Conservation (phyloP, 2,329 filamentous ascomycete genomes). For the Periconia sp. region DNA sequence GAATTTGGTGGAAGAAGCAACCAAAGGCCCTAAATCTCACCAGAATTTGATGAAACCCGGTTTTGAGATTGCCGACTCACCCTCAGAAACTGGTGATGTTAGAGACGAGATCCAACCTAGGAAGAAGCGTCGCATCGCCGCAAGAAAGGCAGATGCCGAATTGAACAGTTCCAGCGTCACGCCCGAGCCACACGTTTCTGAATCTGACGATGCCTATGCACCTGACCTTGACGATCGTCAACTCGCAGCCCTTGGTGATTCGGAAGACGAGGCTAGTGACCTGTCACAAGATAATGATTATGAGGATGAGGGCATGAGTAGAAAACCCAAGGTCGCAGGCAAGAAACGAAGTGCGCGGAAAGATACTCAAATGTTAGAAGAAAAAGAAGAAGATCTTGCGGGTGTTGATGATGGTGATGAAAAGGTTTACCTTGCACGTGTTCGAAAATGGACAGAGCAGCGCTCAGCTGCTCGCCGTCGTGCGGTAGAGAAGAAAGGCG, state of each 20-base stretch:
- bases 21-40: slow-evolving; percentile 47
- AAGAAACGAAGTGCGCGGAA: slow-evolving; percentile 33
- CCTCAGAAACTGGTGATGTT: slow-evolving; percentile 32
- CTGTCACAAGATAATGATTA: slow-evolving; percentile 42
- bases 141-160: slow-evolving; percentile 8
- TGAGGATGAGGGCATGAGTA: slow-evolving; percentile 40
- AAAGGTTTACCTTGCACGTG: slow-evolving; percentile 70
- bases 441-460: slow-evolving; percentile 73
- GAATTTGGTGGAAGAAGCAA: slow-evolving; percentile 50
- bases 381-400: slow-evolving; percentile 52
- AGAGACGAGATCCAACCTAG: slow-evolving; percentile 32
- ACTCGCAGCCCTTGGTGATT: slow-evolving; percentile 42
- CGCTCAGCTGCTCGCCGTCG: slow-evolving; percentile 62
- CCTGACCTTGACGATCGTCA: slow-evolving; percentile 45
- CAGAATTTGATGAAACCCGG: slow-evolving; percentile 52
- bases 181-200: slow-evolving; percentile 20
- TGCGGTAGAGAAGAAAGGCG: slow-evolving; percentile 39
- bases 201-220: slow-evolving; percentile 46
- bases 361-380: slow-evolving; percentile 17
- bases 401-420: slow-evolving; percentile 89
- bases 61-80: slow-evolving; percentile 40
- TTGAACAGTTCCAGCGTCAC: not conserved
- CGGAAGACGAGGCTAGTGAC: slow-evolving; percentile 39
- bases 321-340: slow-evolving; percentile 41
- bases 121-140: slow-evolving; percentile 44